Evolutionary conservation across 2,329 filamentous ascomycete genomes (phyloP), one percentile per base, ranked within the genome.

Genomic region (Claviceps capensis): DNA sequence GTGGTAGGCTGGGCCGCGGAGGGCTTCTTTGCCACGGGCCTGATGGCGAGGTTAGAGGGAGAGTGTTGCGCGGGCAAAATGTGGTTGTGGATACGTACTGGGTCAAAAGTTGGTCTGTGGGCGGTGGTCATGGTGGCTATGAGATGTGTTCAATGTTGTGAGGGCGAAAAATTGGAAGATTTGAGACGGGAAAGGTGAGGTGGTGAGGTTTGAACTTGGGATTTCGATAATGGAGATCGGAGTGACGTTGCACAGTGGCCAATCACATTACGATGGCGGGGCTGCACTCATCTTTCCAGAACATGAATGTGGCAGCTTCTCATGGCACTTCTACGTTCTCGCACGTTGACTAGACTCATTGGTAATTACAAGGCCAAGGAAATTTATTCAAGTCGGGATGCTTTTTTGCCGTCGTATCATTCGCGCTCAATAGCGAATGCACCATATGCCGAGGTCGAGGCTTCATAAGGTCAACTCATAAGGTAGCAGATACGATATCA

Each of bases 21-120:
- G 85, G 62, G 90, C 88, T 70, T 98, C 93, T 76, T 96, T 96
- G 66, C 93, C 93, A 65, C 85, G 82, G 43, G 91, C 90, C 86
- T 89, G 52, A 16, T 47, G 17, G 55, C 17, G 56, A 56, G 22
- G 56, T 69, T 61, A 67, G 64, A 23, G 49, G 47, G 44, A 44
- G 9, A 23, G 51, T 49, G 46, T 43, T 47, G 13, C 42, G 36
- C 7, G 22, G 30, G 2, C 14, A 17, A 19, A 38, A 57, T 48
- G 51, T 22, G 50, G 5, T 23, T 22, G 11, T 9, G n/a, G 17
- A 19, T 34, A 58, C 75, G 58, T 78, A 90, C 87, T 58, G 93
- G 93, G 67, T 98, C 93, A 65, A 98, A 98, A 0, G 93, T 98
- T 52, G 93, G 93, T 72, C 93, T 86, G 59, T 85, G 81, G 43